phyloP scores from a whole-genome alignment of 257 asterid genomes.

The Hygrophila difformis region DNA sequence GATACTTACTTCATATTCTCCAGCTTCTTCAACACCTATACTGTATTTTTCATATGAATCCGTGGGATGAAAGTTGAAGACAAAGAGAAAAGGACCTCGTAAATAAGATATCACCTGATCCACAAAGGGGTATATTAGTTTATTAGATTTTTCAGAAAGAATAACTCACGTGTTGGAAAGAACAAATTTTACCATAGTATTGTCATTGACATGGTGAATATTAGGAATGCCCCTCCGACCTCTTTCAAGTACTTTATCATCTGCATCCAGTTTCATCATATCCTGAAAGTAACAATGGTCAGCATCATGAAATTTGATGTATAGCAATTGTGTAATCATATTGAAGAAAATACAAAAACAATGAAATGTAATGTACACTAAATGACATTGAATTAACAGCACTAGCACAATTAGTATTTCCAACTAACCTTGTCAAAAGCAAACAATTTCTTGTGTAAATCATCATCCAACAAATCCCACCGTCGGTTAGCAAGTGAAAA shows the following conservation, averaged over 20 bases:
- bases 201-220: constrained; percentile 79
- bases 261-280: constrained; percentile 78
- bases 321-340: constrained; percentile 2
- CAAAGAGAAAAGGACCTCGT: constrained; percentile 75
- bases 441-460: constrained; percentile 49
- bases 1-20: constrained; percentile 85
- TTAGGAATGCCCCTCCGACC: constrained; percentile 69
- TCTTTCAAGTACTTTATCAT: constrained; percentile 56
- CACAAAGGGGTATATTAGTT: constrained; percentile 21
- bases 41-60: constrained; percentile 56
- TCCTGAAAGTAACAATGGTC: constrained; percentile 40
- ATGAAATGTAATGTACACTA: constrained; percentile 6
- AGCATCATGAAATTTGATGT: constrained; percentile 11
- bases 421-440: constrained; percentile 72
- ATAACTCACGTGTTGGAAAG: not conserved
- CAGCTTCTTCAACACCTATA: constrained; percentile 96
- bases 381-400: constrained; percentile 4
- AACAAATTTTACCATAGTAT: constrained; percentile 46
- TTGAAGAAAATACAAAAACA: not conserved
- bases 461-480: constrained; percentile 81
- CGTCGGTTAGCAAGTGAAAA: constrained; percentile 75
- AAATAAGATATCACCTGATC: constrained; percentile 77
- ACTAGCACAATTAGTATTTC: constrained; percentile 2
- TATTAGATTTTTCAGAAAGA: constrained; percentile 1
- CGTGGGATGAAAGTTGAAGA: constrained; percentile 83